These are phyloP conservation scores for Filobasidium uniguttulatum DNA, from an alignment of 1,284 basidiomycete species.

Conservation along the genomic window DNA sequence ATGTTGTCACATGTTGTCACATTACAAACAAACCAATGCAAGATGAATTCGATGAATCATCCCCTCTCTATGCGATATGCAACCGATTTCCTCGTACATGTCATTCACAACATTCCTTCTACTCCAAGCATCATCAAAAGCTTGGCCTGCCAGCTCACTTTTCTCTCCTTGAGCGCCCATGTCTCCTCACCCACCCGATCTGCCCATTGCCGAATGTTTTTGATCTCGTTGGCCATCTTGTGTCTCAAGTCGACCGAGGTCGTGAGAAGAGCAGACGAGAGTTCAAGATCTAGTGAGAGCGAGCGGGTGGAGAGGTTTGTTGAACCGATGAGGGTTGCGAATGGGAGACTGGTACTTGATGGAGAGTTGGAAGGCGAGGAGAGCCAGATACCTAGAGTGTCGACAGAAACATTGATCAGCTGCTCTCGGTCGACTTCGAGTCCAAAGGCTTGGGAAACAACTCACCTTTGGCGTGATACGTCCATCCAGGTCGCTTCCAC, in stretches of 20 bases:
- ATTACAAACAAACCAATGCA: too few relatives aligned
- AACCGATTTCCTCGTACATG: too few relatives aligned
- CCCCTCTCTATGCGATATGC: too few relatives aligned
- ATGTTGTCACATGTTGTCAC: too few relatives aligned
- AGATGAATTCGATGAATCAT: too few relatives aligned
- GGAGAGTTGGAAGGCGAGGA: constrained; percentile 37
- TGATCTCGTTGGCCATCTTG: constrained; percentile 40
- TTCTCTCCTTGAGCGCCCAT: constrained; percentile 44
- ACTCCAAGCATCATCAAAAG: constrained; percentile 44
- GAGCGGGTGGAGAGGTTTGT: constrained; percentile 92
- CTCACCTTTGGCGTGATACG: constrained; percentile 92
- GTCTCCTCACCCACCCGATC: constrained; percentile 38
- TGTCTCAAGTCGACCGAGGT: constrained; percentile 39
- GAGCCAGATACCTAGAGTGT: constrained; percentile 63
- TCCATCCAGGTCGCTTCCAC: constrained; percentile 87
- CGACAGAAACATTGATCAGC: background rate
- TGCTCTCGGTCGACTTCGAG: background rate
- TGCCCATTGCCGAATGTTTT: constrained; percentile 36
- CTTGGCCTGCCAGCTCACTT: constrained; percentile 56
- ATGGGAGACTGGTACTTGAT: constrained; percentile 39
- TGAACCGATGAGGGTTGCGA: constrained; percentile 80
- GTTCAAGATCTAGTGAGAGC: constrained; percentile 78
- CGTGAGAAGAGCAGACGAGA: constrained; percentile 73
- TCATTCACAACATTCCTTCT: constrained; percentile 32
- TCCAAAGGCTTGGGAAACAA: constrained; percentile 8